phyloP scores from a whole-genome alignment of 2,329 filamentous ascomycete species.

The Chrysoporthe cubensis region DNA sequence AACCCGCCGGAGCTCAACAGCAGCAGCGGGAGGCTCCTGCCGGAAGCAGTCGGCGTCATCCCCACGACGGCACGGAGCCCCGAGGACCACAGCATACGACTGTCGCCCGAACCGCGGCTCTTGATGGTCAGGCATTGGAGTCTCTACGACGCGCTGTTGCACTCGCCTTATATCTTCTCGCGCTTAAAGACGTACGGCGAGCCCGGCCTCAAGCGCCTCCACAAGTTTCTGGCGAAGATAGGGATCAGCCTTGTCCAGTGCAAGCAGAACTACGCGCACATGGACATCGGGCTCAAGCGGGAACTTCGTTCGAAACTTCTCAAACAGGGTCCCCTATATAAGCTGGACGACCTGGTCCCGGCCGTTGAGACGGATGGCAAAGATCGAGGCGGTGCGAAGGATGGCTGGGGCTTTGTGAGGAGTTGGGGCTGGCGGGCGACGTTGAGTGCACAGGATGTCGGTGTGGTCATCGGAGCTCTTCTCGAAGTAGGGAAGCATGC shows the following conservation, averaged over 20 bases:
- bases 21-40: slow-evolving; percentile 62
- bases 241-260: slow-evolving; percentile 92
- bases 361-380: slow-evolving; percentile 72
- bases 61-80: slow-evolving; percentile 86
- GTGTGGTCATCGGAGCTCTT: slow-evolving; percentile 88
- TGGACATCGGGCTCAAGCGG: slow-evolving; percentile 96
- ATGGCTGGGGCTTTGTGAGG: slow-evolving; percentile 95
- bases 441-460: slow-evolving; percentile 88
- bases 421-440: slow-evolving; percentile 99
- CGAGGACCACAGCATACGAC: slow-evolving; percentile 86
- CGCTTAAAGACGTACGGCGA: slow-evolving; percentile 95
- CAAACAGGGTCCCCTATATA: slow-evolving; percentile 91
- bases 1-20: slow-evolving; percentile 73
- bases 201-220: slow-evolving; percentile 80
- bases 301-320: slow-evolving; percentile 82
- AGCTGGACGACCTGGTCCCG: slow-evolving; percentile 90
- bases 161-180: slow-evolving; percentile 92
- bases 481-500: slow-evolving; percentile 80
- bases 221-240: slow-evolving; percentile 98
- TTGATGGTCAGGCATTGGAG: slow-evolving; percentile 95
- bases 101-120: slow-evolving; percentile 93
- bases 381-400: slow-evolving; percentile 73
- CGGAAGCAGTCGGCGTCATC: slow-evolving; percentile 78
- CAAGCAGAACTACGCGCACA: slow-evolving; percentile 94
- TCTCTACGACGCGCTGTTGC: slow-evolving; percentile 96